Conservation (phyloP, 2,329 filamentous ascomycete genomes). For the Colletotrichum musicola region DNA sequence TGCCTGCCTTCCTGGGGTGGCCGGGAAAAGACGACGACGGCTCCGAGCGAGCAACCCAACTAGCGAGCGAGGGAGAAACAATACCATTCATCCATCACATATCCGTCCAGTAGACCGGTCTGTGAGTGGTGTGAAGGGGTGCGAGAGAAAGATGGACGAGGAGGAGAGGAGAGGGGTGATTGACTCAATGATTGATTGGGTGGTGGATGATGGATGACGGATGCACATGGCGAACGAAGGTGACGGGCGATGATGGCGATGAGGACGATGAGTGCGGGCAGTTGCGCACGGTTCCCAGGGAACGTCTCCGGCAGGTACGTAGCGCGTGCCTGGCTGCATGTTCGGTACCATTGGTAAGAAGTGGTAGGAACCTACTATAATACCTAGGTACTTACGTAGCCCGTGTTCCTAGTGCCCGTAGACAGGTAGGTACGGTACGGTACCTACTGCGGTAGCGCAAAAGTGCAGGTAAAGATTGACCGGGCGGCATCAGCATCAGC, state of each 20-base stretch:
- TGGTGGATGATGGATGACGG: no score
- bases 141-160: neutral
- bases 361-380: no score
- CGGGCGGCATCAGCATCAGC: neutral
- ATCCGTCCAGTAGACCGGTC: no score
- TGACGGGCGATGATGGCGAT: neutral
- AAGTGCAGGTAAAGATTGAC: no score
- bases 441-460: neutral
- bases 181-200: no score
- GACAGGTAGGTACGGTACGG: neutral
- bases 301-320: conserved; percentile 13
- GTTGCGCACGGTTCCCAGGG: conserved; percentile 17
- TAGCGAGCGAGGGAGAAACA: no score
- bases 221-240: neutral
- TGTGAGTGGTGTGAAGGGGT: no score
- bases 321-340: conserved; percentile 18
- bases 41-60: neutral
- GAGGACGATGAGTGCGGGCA: neutral
- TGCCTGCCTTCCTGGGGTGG: neutral
- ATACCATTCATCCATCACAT: no score
- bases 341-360: conserved; percentile 5
- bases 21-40: neutral
- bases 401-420: no score
- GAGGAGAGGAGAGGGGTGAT: neutral
- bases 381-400: no score